Conservation (phyloP, 192 early-diverging fungal genomes). For the Coemansia sp. region DNA sequence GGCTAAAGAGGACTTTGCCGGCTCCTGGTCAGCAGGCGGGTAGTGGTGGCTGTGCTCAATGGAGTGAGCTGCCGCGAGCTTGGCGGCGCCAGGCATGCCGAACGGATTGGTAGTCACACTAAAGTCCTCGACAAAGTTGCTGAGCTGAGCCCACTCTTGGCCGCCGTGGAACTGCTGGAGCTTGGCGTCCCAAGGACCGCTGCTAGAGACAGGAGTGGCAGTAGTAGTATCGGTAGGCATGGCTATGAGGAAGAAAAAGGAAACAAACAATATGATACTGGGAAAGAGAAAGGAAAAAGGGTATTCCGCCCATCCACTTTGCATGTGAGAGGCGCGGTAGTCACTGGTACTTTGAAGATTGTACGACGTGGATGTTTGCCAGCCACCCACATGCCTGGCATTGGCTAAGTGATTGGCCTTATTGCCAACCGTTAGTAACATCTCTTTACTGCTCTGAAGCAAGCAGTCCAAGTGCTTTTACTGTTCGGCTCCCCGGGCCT, state of each 20-base stretch:
- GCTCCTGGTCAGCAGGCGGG: slow-evolving; percentile 89
- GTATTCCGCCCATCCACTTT: not conserved
- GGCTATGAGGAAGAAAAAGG: not conserved
- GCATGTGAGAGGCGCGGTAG: not conserved
- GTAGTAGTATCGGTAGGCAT: slow-evolving; percentile 9
- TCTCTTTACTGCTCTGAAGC: not conserved
- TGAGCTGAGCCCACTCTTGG: slow-evolving; percentile 76
- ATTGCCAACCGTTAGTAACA: not conserved
- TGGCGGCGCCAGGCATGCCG: slow-evolving; percentile 73
- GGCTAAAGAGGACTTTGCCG: slow-evolving; percentile 78
- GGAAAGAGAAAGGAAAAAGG: not conserved
- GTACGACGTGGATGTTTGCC: slow-evolving; percentile 11
- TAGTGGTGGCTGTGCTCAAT: slow-evolving; percentile 78
- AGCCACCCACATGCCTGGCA: not conserved
- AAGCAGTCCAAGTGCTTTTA: not conserved
- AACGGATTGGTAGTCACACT: slow-evolving; percentile 88
- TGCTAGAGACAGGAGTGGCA: slow-evolving; percentile 7
- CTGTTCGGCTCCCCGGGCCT: not conserved
- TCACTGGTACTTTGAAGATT: not conserved
- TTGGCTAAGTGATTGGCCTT: not conserved
- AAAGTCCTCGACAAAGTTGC: slow-evolving; percentile 91
- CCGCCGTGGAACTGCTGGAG: slow-evolving; percentile 88
- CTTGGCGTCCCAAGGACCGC: slow-evolving; percentile 76
- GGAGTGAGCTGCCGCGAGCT: slow-evolving; percentile 67
- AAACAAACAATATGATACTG: not conserved